A percentile compares a stretch with the other conserved stretches of the same genome.
phyloP scores from a whole-genome alignment of 306 rosid species.

The Pyrus betulifolia region DNA sequence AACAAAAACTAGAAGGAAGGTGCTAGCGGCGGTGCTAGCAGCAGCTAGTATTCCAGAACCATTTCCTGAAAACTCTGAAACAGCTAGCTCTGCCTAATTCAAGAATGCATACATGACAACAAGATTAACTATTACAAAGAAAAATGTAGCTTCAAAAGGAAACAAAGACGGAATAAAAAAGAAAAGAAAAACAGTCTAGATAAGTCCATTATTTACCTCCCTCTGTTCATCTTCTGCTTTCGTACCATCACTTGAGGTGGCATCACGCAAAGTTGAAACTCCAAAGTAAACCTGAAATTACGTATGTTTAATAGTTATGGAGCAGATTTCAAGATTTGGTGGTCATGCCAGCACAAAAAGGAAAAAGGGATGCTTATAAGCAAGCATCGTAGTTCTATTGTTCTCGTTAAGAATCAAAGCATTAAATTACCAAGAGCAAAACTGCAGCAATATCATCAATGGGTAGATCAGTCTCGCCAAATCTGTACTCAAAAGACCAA shows the following conservation, averaged over 20 bases:
- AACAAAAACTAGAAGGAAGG: slow-evolving; percentile 79
- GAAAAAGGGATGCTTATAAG: slow-evolving; percentile 9
- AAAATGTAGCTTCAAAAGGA: neutral
- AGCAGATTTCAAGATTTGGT: slow-evolving; percentile 12
- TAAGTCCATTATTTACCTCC: slow-evolving; percentile 50
- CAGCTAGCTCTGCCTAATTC: slow-evolving; percentile 91
- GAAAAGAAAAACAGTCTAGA: neutral
- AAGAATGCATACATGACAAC: slow-evolving; percentile 25
- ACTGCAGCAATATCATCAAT: slow-evolving; percentile 93
- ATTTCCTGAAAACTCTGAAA: slow-evolving; percentile 79
- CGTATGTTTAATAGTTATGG: slow-evolving; percentile 2
- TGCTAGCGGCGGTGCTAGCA: slow-evolving; percentile 69
- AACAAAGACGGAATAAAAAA: neutral
- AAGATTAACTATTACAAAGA: neutral
- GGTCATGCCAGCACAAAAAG: neutral
- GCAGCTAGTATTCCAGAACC: slow-evolving; percentile 81
- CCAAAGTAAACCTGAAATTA: slow-evolving; percentile 81
- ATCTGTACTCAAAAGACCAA: slow-evolving; percentile 43
- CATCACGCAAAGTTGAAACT: slow-evolving; percentile 85
- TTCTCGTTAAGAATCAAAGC: neutral
- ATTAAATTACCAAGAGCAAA: slow-evolving; percentile 63
- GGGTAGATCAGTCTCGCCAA: slow-evolving; percentile 87
- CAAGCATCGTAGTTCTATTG: neutral
- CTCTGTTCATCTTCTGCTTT: slow-evolving; percentile 92
- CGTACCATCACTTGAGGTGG: slow-evolving; percentile 61